Conservation (phyloP, 805 yeast genomes). For the Sungouiozyma intestinalis region DNA sequence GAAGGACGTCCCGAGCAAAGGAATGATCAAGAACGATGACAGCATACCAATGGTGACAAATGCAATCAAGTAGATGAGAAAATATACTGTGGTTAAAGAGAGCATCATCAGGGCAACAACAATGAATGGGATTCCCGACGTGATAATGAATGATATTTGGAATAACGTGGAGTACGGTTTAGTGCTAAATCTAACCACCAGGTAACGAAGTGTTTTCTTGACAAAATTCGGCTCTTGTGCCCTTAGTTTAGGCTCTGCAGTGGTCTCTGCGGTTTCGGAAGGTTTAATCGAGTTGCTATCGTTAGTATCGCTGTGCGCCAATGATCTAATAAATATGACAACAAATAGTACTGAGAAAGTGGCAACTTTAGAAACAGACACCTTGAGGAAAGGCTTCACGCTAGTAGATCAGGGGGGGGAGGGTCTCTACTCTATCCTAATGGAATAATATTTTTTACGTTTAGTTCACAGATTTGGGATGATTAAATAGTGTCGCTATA, state of each 20-base stretch:
- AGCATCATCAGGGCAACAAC: constrained; percentile 13
- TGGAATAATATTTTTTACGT: no score
- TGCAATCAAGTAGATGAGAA: constrained; percentile 15
- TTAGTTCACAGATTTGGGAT: no score
- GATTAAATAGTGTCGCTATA: no score
- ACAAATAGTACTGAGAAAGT: background rate
- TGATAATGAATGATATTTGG: constrained; percentile 3
- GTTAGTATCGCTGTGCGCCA: constrained; percentile 1
- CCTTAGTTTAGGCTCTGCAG: constrained; percentile 4
- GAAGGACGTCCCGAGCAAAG: constrained; percentile 20
- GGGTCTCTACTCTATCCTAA: no score
- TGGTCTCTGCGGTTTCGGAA: constrained; percentile 1
- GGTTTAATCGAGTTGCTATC: background rate
- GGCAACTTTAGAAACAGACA: background rate
- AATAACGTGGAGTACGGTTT: constrained; percentile 18
- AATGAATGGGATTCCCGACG: constrained; percentile 5
- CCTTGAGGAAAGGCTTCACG: no score
- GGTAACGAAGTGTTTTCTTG: no score
- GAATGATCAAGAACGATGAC: constrained; percentile 20
- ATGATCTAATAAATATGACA: background rate
- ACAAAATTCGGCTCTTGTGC: no score
- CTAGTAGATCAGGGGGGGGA: no score
- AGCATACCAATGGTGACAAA: constrained; percentile 15
- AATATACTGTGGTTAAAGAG: constrained; percentile 14
- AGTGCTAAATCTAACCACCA: constrained; percentile 8